A percentile compares a stretch with the other conserved stretches of the same genome.
phyloP scores from a whole-genome alignment of 768 basidiomycete species.

The Lactarius sp. region DNA sequence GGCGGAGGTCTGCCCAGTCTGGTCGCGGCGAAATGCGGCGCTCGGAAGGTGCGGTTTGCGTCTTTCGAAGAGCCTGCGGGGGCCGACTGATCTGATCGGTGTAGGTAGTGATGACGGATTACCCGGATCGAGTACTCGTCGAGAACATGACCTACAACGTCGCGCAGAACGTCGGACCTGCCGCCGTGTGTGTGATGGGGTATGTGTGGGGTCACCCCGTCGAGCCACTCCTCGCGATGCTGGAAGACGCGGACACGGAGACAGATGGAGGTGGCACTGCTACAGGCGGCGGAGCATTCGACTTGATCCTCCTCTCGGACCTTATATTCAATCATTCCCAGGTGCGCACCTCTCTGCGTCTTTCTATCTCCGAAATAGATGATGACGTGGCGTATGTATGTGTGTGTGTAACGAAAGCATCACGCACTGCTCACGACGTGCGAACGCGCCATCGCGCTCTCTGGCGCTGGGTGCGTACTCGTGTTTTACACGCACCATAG shows the following conservation, averaged over 20 bases:
- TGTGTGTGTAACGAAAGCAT: constrained; percentile 47
- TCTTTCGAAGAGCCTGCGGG: too few relatives aligned
- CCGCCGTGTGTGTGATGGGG: constrained; percentile 40
- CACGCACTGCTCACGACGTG: constrained; percentile 75
- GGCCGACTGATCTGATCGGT: background rate
- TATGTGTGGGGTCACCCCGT: constrained; percentile 77
- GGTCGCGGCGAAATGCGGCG: constrained; percentile 65
- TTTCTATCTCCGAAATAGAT: background rate
- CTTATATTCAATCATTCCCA: constrained; percentile 95
- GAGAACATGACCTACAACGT: constrained; percentile 75
- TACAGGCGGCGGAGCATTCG: constrained; percentile 41
- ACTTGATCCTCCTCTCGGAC: constrained; percentile 86
- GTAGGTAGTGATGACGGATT: constrained; percentile 86
- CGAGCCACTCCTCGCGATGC: constrained; percentile 37
- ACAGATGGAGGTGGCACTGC: constrained; percentile 23
- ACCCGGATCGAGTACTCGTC: constrained; percentile 74
- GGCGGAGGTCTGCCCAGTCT: constrained; percentile 88
- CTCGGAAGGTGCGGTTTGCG: constrained; percentile 48
- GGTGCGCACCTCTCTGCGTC: constrained; percentile 36
- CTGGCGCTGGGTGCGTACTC: constrained; percentile 41
- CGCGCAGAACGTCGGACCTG: constrained; percentile 43
- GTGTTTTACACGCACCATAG: constrained; percentile 90
- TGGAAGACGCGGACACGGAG: constrained; percentile 24
- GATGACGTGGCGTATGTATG: background rate
- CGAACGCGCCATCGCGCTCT: constrained; percentile 36